phyloP scores from a whole-genome alignment of 1,284 basidiomycete species.

The Quambalaria eucalypti region DNA sequence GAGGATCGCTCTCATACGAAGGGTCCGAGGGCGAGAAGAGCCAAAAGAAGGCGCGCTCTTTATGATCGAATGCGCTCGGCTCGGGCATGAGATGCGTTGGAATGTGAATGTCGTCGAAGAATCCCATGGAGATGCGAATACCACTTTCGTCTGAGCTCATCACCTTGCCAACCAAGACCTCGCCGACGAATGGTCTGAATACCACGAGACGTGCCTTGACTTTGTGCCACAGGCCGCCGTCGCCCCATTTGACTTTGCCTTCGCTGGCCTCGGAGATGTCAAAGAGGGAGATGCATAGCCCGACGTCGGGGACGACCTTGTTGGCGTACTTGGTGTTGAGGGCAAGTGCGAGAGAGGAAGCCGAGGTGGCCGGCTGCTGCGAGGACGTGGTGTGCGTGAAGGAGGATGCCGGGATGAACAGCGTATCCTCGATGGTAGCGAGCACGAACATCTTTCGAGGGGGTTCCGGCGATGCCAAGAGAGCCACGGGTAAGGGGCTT shows the following conservation, averaged over 20 bases:
- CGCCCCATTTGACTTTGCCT: constrained; percentile 80
- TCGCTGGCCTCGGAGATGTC: constrained; percentile 2
- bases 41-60: constrained; percentile 49
- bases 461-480: too few relatives aligned
- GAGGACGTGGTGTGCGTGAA: neutral
- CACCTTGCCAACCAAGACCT: constrained; percentile 80
- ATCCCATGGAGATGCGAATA: constrained; percentile 74
- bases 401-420: neutral
- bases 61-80: constrained; percentile 60
- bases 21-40: constrained; percentile 44
- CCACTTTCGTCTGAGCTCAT: constrained; percentile 73
- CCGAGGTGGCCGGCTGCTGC: neutral
- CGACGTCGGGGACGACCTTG: constrained; percentile 61
- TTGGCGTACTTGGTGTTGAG: constrained; percentile 86
- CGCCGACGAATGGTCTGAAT: constrained; percentile 81
- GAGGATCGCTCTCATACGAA: constrained; percentile 23
- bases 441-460: neutral
- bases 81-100: constrained; percentile 59
- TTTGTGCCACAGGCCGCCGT: constrained; percentile 89
- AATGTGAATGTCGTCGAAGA: constrained; percentile 90
- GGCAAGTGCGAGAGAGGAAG: neutral
- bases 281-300: constrained; percentile 5
- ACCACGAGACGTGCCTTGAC: constrained; percentile 83
- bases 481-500: too few relatives aligned
- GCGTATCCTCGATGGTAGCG: neutral